Conservation (phyloP, 2,329 filamentous ascomycete species). For the Colletotrichum liriopes region DNA sequence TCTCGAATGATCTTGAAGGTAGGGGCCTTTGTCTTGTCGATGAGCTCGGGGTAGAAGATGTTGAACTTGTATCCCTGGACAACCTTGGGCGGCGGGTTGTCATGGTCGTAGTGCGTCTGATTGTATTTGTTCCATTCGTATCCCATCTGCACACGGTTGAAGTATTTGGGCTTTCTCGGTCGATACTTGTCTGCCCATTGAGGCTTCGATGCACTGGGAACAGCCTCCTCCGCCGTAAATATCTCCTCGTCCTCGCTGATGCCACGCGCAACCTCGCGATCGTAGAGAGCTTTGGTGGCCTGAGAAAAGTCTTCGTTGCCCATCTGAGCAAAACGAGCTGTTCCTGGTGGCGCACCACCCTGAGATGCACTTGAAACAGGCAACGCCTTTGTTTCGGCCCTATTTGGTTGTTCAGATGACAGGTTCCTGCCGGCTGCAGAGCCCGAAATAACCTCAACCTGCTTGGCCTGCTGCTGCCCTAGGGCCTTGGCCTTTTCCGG, state of each 20-base stretch:
- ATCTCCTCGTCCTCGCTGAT: conserved; percentile 96
- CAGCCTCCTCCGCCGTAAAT: conserved; percentile 89
- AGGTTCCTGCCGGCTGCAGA: conserved; percentile 31
- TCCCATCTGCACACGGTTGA: conserved; percentile 98
- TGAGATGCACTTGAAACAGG: conserved; percentile 28
- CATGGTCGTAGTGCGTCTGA: conserved; percentile 98
- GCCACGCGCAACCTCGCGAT: conserved; percentile 92
- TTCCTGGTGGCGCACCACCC: conserved; percentile 64
- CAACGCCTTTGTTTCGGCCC: conserved; percentile 48
- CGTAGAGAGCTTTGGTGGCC: conserved; percentile 89
- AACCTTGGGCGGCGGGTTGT: conserved; percentile 97
- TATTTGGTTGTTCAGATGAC: conserved; percentile 37
- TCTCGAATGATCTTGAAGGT: conserved; percentile 97
- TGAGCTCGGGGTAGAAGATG: conserved; percentile 97
- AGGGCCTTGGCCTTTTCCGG: conserved; percentile 73
- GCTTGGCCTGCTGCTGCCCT: conserved; percentile 38
- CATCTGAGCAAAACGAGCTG: conserved; percentile 78
- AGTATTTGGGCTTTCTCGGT: conserved; percentile 94
- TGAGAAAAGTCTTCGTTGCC: conserved; percentile 87
- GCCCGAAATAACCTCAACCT: conserved; percentile 55
- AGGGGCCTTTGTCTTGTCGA: conserved; percentile 94
- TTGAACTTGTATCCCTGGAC: conserved; percentile 99
- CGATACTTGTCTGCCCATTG: conserved; percentile 89
- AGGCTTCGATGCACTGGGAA: conserved; percentile 75
- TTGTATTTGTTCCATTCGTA: conserved; percentile 99